A percentile compares a stretch with the other conserved stretches of the same genome.
Conservation (phyloP, 208 protist genomes). For the Kentomonas sorsogonicus region DNA sequence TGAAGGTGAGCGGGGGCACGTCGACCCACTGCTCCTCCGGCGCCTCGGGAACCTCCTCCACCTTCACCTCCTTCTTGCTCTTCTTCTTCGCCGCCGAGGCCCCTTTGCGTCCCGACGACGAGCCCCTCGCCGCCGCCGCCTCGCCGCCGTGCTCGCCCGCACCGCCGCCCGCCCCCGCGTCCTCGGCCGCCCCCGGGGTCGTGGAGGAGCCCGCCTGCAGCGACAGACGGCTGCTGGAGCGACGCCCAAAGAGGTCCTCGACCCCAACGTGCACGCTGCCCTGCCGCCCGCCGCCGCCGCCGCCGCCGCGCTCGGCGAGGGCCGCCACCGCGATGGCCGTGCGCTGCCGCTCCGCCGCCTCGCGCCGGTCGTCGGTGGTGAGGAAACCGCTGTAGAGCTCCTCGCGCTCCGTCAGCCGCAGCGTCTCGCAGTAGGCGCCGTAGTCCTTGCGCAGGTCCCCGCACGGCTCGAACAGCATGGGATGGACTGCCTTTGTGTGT, state of each 20-base stretch:
- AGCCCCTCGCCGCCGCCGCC: neutral
- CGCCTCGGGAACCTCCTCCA: neutral
- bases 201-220: too few relatives aligned
- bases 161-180: neutral
- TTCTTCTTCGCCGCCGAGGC: neutral
- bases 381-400: constrained; percentile 66
- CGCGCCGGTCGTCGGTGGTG: constrained; percentile 23
- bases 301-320: neutral
- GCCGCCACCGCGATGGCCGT: neutral
- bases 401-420: constrained; percentile 77
- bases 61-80: neutral
- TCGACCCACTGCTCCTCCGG: neutral
- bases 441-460: constrained; percentile 83
- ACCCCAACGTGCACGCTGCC: neutral
- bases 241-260: neutral
- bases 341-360: neutral
- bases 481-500: neutral
- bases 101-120: neutral
- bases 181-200: neutral
- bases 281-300: neutral
- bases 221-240: neutral
- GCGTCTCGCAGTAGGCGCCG: constrained; percentile 79
- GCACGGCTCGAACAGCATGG: constrained; percentile 84
- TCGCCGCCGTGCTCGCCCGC: neutral
- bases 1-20: constrained; percentile 25